phyloP scores from a whole-genome alignment of 2,329 filamentous ascomycete species.

The Exophiala aquamarina region DNA sequence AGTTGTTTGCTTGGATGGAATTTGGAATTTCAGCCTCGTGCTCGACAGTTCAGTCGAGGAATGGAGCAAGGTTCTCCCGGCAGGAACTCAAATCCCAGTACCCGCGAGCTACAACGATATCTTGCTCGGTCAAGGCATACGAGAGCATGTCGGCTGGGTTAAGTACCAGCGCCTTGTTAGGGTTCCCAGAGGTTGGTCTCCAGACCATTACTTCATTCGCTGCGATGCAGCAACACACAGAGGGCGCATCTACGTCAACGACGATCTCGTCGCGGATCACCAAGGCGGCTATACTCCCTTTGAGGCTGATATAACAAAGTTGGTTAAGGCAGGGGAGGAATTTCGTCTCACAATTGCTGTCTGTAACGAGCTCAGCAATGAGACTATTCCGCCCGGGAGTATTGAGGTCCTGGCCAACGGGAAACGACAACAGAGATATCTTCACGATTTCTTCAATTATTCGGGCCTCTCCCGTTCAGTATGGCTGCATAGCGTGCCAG shows the following conservation, averaged over 20 bases:
- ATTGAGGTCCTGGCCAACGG: slow-evolving; percentile 10
- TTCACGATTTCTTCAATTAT: slow-evolving; percentile 37
- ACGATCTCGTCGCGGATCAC: neutral
- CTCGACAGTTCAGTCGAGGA: neutral
- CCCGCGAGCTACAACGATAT: slow-evolving; percentile 1
- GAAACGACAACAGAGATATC: slow-evolving; percentile 25
- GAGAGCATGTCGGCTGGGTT: neutral
- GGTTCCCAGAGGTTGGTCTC: neutral
- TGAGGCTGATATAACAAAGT: neutral
- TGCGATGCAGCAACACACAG: neutral
- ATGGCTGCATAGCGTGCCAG: slow-evolving; percentile 29
- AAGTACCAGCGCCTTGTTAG: neutral
- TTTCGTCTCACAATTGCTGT: slow-evolving; percentile 39
- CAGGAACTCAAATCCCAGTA: neutral
- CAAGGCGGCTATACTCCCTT: neutral
- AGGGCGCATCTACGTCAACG: neutral
- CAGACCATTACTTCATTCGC: neutral
- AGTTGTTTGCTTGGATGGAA: neutral
- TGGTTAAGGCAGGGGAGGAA: neutral
- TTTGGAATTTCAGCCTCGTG: neutral
- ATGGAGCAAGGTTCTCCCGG: neutral
- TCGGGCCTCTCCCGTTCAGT: slow-evolving; percentile 32
- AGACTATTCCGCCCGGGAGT: slow-evolving; percentile 32
- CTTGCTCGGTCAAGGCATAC: neutral
- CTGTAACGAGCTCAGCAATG: slow-evolving; percentile 32